Percentiles rank a stretch among this genome's conserved stretches.
phyloP scores from a whole-genome alignment of 371 early-diverging fungal species.

The Encephalitozoon intestinalis region DNA sequence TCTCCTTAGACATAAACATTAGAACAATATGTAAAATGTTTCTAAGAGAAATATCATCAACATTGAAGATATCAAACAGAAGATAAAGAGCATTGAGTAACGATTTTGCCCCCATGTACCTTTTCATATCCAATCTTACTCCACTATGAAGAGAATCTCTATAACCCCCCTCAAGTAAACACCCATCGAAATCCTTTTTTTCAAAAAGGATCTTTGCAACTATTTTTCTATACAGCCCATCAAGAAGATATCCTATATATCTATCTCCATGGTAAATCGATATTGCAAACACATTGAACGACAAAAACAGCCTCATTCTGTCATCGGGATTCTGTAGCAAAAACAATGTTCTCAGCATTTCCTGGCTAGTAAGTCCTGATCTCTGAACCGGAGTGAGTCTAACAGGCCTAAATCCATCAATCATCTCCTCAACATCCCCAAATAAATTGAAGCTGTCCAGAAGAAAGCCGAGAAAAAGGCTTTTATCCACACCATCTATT shows the following conservation, averaged over 20 bases:
- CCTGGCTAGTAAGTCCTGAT: background rate
- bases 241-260: background rate
- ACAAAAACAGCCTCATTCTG: background rate
- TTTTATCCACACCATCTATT: background rate
- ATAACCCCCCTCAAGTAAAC: background rate
- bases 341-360: background rate
- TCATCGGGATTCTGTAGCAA: background rate
- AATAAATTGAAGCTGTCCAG: background rate
- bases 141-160: background rate
- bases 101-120: background rate
- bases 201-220: background rate
- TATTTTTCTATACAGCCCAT: background rate
- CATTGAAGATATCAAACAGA: background rate
- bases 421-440: background rate
- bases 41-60: background rate
- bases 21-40: background rate
- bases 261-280: conserved; percentile 3
- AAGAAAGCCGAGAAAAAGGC: background rate
- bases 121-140: background rate
- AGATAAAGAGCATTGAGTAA: background rate
- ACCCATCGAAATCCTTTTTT: background rate
- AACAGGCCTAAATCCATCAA: background rate
- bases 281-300: conserved; percentile 4
- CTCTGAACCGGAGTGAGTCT: background rate
- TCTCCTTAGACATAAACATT: background rate